Evolutionary conservation across 345 rosid species (phyloP), one percentile per base, ranked within the genome.

Genomic region (Citrus sp.): DNA sequence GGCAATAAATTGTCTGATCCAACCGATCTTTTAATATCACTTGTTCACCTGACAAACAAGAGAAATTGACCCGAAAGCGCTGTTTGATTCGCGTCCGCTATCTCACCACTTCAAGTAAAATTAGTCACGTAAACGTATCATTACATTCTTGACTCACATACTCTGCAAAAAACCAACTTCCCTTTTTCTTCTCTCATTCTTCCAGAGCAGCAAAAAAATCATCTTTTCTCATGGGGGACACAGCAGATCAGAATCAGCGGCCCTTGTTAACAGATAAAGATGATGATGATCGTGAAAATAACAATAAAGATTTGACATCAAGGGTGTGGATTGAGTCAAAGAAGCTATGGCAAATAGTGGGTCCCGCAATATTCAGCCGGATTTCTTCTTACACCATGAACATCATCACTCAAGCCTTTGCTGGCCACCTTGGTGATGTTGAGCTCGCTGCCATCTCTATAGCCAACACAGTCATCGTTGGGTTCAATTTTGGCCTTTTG

Each of bases 351-450:
- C 70, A 77, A 40, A 83, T 92, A 72, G 90, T 86, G 1, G 93
- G 93, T 4, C 95, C 95, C 1, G 87, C 93, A 73, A 90, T 90
- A 66, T 85, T 90, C 80, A 83, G 87, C 75, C 79, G 91, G 24
- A 12, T 89, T 56, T 83, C 91, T 3, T 60, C 88, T 24, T 91
- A 34, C 79, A 74, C 91, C 76, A 88, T 88, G 79, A 86, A 85
- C 83, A 72, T 90, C 35, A 24, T 91, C 78, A 88, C 93, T 65
- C 95, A 91, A 77, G 91, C 89, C 51, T 89, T 89, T 54, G 92
- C 93, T 9, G 93, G 93, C 70, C 95, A 91, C 77, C 88, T 92
- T 28, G 92, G 92, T 46, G 91, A 89, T 37, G 81, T 90, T 21
- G 82, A 88, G 34, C 89, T 92, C 42, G 96, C 96, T 51, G 85